Evolutionary conservation across 225 moss, liverwort and hornwort genomes (phyloP).

Genomic region (Asterella californica): DNA sequence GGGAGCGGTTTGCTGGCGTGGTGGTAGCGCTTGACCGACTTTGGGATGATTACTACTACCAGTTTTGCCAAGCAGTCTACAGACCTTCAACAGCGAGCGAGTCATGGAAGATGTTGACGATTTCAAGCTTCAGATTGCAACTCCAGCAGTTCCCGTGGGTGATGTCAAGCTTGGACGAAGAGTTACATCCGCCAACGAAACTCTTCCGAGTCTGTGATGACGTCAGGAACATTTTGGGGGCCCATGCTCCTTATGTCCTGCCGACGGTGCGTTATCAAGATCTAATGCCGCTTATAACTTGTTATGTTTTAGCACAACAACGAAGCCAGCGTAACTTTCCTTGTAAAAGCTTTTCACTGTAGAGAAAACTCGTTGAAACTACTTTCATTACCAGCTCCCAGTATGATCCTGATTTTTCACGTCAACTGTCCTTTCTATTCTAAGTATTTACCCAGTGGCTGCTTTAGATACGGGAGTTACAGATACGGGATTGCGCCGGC

Average conservation of each 20-base stretch:
- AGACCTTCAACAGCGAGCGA: slow-evolving; percentile 42
- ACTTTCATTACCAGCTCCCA: too few species aligned
- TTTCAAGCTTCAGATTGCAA: slow-evolving; percentile 55
- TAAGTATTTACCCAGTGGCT: not conserved
- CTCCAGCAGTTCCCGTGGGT: slow-evolving; percentile 65
- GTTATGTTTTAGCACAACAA: not conserved
- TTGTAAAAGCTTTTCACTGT: not conserved
- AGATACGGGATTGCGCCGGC: not conserved
- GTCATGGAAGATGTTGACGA: slow-evolving; percentile 33
- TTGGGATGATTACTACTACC: slow-evolving; percentile 45
- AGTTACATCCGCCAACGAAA: slow-evolving; percentile 53
- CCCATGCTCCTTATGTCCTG: slow-evolving; percentile 56
- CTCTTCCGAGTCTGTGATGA: slow-evolving; percentile 69
- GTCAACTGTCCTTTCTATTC: too few species aligned
- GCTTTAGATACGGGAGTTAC: not conserved
- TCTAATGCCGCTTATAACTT: not conserved
- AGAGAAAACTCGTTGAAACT: not conserved
- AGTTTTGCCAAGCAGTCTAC: slow-evolving; percentile 51
- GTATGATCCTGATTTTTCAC: too few species aligned
- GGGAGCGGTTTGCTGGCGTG: slow-evolving; percentile 51
- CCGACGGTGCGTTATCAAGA: slow-evolving; percentile 28
- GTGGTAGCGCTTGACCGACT: slow-evolving; percentile 57
- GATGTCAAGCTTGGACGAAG: slow-evolving; percentile 62
- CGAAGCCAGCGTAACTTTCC: not conserved
- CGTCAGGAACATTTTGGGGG: slow-evolving; percentile 63